Percentiles rank a stretch among this genome's conserved stretches.
Conservation (phyloP, 2,329 filamentous ascomycete species). For the Akanthomyces lecanii region DNA sequence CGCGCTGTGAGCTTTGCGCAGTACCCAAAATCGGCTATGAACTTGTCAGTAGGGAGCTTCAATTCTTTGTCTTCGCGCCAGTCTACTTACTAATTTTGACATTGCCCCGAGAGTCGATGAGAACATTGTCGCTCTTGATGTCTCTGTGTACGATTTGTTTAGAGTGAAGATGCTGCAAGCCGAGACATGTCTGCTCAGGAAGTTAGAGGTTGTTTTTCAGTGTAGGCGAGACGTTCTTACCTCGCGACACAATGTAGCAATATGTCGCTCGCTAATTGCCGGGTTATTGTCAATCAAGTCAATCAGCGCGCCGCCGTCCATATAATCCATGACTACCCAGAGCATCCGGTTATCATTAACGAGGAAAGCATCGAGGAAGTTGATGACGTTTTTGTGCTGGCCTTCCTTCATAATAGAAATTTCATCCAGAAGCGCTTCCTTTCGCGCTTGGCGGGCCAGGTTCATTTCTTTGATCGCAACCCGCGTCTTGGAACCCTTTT, state of each 20-base stretch:
- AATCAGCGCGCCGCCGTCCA: slow-evolving; percentile 96
- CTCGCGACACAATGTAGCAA: slow-evolving; percentile 94
- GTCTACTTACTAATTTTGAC: slow-evolving; percentile 86
- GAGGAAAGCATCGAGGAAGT: slow-evolving; percentile 94
- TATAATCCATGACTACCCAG: slow-evolving; percentile 99
- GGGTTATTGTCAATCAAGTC: slow-evolving; percentile 99
- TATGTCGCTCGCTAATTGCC: slow-evolving; percentile 90
- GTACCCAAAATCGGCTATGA: slow-evolving; percentile 96
- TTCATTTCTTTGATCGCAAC: slow-evolving; percentile 99
- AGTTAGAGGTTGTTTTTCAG: slow-evolving; percentile 20
- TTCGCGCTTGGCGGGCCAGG: slow-evolving; percentile 89
- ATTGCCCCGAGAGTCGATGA: slow-evolving; percentile 87
- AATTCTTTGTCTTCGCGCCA: background rate
- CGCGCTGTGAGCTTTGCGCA: slow-evolving; percentile 96
- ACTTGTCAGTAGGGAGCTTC: slow-evolving; percentile 29
- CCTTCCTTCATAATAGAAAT: slow-evolving; percentile 99
- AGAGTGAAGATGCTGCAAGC: slow-evolving; percentile 86
- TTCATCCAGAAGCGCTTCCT: slow-evolving; percentile 98
- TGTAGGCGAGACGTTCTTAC: slow-evolving; percentile 46
- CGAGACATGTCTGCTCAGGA: slow-evolving; percentile 75
- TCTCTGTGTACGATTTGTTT: slow-evolving; percentile 98
- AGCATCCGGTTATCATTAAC: slow-evolving; percentile 90
- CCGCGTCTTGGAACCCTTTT: slow-evolving; percentile 76
- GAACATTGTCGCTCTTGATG: slow-evolving; percentile 98
- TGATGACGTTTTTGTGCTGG: slow-evolving; percentile 96